These are phyloP conservation scores for Phytophthora pistaciae DNA, from an alignment of 352 stramenopile genomes.

Conservation along the genomic window DNA sequence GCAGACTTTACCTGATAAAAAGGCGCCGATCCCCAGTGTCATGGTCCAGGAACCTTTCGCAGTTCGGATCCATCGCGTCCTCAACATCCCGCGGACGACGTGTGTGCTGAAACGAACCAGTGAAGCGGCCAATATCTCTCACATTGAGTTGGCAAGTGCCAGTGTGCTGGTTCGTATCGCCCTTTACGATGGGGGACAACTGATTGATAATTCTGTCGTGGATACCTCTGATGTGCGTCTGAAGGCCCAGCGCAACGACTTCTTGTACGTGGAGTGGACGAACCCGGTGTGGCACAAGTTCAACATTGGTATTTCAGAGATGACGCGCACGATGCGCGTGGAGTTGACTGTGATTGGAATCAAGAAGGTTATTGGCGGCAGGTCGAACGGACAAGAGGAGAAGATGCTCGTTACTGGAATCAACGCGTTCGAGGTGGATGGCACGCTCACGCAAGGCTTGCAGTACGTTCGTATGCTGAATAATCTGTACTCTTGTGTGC, in stretches of 20 bases:
- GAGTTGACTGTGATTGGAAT: conserved; percentile 80
- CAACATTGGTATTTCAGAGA: conserved; percentile 73
- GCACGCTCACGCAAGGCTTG: conserved; percentile 63
- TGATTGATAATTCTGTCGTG: conserved; percentile 75
- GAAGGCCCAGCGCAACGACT: conserved; percentile 74
- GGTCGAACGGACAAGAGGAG: conserved; percentile 61
- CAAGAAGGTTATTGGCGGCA: conserved; percentile 66
- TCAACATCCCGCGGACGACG: conserved; percentile 86
- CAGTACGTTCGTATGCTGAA: conserved; percentile 87
- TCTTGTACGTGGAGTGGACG: conserved; percentile 79
- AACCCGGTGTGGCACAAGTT: conserved; percentile 85
- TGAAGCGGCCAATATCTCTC: conserved; percentile 67
- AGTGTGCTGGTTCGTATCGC: conserved; percentile 83
- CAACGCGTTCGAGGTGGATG: conserved; percentile 87
- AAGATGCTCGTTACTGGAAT: conserved; percentile 84
- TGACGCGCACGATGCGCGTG: conserved; percentile 80
- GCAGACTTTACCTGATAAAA: conserved; percentile 47
- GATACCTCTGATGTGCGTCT: conserved; percentile 79
- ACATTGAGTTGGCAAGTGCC: conserved; percentile 59
- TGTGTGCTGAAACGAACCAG: conserved; percentile 72
- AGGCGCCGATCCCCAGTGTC: conserved; percentile 55
- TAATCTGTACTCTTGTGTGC: conserved; percentile 76
- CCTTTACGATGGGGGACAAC: conserved; percentile 75
- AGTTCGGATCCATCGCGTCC: conserved; percentile 77
- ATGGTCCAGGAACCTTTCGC: conserved; percentile 71